Evolutionary conservation across 148 eudicot species (phyloP).

Genomic region (Arbutus unedo): DNA sequence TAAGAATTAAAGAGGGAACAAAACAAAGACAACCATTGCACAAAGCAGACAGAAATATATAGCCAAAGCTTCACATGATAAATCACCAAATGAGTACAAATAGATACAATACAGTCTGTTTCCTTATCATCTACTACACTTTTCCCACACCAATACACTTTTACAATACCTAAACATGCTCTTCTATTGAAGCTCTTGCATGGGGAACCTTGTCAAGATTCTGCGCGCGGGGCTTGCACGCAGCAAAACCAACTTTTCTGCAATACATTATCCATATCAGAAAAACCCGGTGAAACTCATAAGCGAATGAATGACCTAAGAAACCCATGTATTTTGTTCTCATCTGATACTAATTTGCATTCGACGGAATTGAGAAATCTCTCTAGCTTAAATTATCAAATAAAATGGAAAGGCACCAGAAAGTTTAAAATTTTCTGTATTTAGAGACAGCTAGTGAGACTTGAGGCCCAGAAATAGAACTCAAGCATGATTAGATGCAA

Average conservation of each 20-base stretch:
- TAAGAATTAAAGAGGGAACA: neutral
- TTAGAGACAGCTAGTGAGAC: neutral
- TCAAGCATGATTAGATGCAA: neutral
- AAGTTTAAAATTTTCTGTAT: neutral
- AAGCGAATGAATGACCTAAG: neutral
- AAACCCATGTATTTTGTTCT: neutral
- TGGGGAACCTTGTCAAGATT: constrained; percentile 42
- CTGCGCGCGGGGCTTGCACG: constrained; percentile 56
- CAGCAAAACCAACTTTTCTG: constrained; percentile 92
- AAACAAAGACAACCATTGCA: neutral
- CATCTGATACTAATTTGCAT: neutral
- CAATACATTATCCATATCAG: constrained; percentile 15
- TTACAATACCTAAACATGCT: constrained; percentile 41
- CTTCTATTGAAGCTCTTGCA: constrained; percentile 23
- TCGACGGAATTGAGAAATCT: neutral
- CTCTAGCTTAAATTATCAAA: neutral
- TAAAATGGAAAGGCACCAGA: neutral
- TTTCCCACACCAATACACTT: constrained; percentile 51
- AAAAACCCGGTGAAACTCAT: neutral
- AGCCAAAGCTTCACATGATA: constrained; percentile 13
- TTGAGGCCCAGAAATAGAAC: neutral
- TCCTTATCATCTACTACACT: constrained; percentile 25
- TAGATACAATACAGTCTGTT: constrained; percentile 40
- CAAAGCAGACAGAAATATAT: constrained; percentile 4
- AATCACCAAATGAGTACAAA: constrained; percentile 37